Evolutionary conservation across 2,329 filamentous ascomycete species (phyloP), one percentile per base, ranked within the genome.

Genomic region (Diaporthe sp.): DNA sequence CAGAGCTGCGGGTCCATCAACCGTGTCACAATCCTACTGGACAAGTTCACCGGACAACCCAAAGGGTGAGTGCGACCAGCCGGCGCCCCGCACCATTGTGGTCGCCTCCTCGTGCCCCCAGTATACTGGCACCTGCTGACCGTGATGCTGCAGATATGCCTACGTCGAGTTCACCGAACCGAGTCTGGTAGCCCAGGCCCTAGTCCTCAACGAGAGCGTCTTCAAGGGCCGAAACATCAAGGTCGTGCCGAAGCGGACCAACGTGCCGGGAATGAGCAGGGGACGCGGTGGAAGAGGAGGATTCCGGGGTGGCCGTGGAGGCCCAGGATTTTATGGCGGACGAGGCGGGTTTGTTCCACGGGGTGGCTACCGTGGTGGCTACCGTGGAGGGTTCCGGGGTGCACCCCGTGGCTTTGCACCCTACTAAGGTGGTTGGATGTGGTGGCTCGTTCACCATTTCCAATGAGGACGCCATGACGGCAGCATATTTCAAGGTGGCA

Each of bases 31-130:
- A 99, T 99, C 78, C 87, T 99, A 79, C 87, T 99, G 79, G 97
- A 99, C 87, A 99, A 99, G 87, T 98, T 98, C 82, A 98, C 96
- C 15, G 97, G 97, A 77, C 96, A 98, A 88, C 97, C 97, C n/a
- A 99, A 99, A 89, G 97, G 97, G 96, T 98, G 88, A 85, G 93
- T 69, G 40, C 28, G 40, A 22, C 64, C 25, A 28, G 30, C 70
- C 45, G 55, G 69, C 17, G 45, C 70, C 17, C n/a, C 54, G 60
- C 76, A 9, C 69, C 57, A 30, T 42, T 52, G 42, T 25, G n/a
- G 13, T 10, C 19, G 19, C 25, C 22, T 55, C 28, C 38, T 25
- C 13, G 17, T 28, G n/a, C 17, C 57, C 25, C 33, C 70, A 33
- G 38, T 25, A 33, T 35, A 54, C 33, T 28, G 19, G 35, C 35